Evolutionary conservation across 352 stramenopile genomes (phyloP).

Genomic region (Hyaloperonospora brassicae): DNA sequence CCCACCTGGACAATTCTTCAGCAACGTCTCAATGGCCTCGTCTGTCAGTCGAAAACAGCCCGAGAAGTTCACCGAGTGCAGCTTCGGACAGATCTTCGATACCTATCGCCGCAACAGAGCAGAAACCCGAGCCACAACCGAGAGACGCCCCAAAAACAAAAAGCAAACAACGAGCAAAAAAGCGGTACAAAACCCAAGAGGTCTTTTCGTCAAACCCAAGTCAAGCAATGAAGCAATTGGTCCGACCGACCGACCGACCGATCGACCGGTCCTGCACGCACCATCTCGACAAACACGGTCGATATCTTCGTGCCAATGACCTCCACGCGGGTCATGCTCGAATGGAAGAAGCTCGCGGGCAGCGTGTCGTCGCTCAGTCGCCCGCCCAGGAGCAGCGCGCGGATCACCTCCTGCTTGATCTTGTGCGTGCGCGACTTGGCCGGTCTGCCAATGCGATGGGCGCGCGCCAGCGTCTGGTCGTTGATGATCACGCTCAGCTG

Average conservation of each 20-base stretch:
- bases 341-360: slow-evolving; percentile 75
- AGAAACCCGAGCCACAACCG: too few species aligned
- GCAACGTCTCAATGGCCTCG: slow-evolving; percentile 68
- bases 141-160: too few species aligned
- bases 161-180: not conserved
- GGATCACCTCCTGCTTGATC: slow-evolving; percentile 83
- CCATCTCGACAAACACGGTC: slow-evolving; percentile 60
- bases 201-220: not conserved
- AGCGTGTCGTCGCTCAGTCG: slow-evolving; percentile 78
- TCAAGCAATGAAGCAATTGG: too few species aligned
- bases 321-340: slow-evolving; percentile 80
- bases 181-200: not conserved
- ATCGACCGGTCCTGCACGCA: slow-evolving; percentile 20
- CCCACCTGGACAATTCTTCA: slow-evolving; percentile 72
- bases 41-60: slow-evolving; percentile 85
- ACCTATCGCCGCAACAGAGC: slow-evolving; percentile 31
- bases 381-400: slow-evolving; percentile 60
- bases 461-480: slow-evolving; percentile 50
- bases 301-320: slow-evolving; percentile 82
- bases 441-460: slow-evolving; percentile 67
- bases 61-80: slow-evolving; percentile 82
- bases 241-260: too few species aligned
- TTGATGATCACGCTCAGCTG: slow-evolving; percentile 60
- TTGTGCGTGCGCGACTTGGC: slow-evolving; percentile 75
- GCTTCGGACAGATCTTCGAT: slow-evolving; percentile 69